phyloP scores from a whole-genome alignment of 2,329 filamentous ascomycete genomes.

The Uncinocarpus reesii region DNA sequence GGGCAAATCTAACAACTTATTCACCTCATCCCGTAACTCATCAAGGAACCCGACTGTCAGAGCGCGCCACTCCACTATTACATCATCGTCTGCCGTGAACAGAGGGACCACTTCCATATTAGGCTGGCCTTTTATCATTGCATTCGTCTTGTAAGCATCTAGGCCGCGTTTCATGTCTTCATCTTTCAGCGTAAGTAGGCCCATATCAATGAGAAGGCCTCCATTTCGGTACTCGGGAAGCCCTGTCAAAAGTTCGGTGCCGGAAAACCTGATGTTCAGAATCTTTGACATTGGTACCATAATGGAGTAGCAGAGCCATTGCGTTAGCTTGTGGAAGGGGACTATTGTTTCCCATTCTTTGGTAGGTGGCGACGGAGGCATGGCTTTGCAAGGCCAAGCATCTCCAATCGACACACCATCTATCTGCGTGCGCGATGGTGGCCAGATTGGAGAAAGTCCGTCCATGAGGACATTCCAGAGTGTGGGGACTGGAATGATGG shows the following conservation, averaged over 20 bases:
- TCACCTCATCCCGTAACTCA: slow-evolving; percentile 59
- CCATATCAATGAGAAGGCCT: slow-evolving; percentile 75
- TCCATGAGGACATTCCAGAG: slow-evolving; percentile 88
- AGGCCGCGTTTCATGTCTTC: slow-evolving; percentile 61
- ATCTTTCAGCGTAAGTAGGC: slow-evolving; percentile 64
- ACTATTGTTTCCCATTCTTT: slow-evolving; percentile 70
- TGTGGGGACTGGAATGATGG: slow-evolving; percentile 75
- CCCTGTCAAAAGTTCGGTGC: slow-evolving; percentile 71
- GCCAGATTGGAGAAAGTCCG: slow-evolving; percentile 80
- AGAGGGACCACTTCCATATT: slow-evolving; percentile 63
- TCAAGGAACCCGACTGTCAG: slow-evolving; percentile 66
- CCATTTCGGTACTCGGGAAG: slow-evolving; percentile 89
- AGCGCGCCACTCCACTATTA: slow-evolving; percentile 70
- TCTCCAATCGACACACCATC: slow-evolving; percentile 82
- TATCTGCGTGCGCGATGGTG: slow-evolving; percentile 70
- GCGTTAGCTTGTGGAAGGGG: slow-evolving; percentile 87
- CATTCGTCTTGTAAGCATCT: slow-evolving; percentile 58
- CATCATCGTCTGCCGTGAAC: slow-evolving; percentile 63
- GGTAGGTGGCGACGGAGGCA: slow-evolving; percentile 58
- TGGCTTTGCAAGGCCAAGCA: slow-evolving; percentile 79
- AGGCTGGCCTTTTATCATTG: slow-evolving; percentile 60
- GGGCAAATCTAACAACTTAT: slow-evolving; percentile 54
- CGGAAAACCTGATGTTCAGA: slow-evolving; percentile 69
- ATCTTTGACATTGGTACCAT: slow-evolving; percentile 83
- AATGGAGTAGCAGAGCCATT: slow-evolving; percentile 89